Evolutionary conservation across 352 stramenopile genomes (phyloP).

Genomic region (Phytophthora fragariae): DNA sequence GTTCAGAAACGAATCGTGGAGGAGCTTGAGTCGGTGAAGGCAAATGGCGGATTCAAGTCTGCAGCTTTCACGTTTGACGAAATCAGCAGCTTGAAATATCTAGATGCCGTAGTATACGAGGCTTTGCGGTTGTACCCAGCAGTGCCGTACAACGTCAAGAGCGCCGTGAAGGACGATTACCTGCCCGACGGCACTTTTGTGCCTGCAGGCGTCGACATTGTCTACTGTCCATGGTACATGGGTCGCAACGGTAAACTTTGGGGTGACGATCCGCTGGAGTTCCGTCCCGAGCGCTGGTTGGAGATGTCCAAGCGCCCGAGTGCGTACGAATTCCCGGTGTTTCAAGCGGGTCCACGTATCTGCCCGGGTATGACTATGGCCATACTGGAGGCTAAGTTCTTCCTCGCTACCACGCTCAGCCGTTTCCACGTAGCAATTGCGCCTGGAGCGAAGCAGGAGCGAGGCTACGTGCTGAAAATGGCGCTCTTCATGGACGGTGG

Average conservation of each 20-base stretch:
- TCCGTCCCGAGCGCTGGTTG: slow-evolving; percentile 78
- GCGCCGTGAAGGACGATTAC: slow-evolving; percentile 65
- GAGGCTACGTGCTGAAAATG: slow-evolving; percentile 62
- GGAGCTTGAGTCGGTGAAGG: slow-evolving; percentile 41
- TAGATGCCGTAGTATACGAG: slow-evolving; percentile 77
- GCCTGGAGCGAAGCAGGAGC: slow-evolving; percentile 45
- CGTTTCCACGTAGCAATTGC: slow-evolving; percentile 60
- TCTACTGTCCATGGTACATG: slow-evolving; percentile 85
- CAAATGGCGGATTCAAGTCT: not conserved
- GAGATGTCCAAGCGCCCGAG: slow-evolving; percentile 63
- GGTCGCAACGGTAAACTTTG: slow-evolving; percentile 64
- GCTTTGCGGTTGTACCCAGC: slow-evolving; percentile 77
- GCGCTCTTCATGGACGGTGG: slow-evolving; percentile 62
- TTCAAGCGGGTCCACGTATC: slow-evolving; percentile 71
- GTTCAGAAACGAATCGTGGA: slow-evolving; percentile 64
- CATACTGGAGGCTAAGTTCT: slow-evolving; percentile 71
- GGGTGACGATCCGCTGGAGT: slow-evolving; percentile 55
- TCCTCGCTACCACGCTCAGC: slow-evolving; percentile 53
- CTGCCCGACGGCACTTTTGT: slow-evolving; percentile 81
- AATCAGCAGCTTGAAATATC: slow-evolving; percentile 69
- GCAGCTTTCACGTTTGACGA: slow-evolving; percentile 57
- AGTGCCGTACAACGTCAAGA: slow-evolving; percentile 79
- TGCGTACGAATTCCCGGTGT: slow-evolving; percentile 79
- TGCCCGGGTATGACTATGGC: slow-evolving; percentile 83
- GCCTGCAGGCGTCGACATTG: slow-evolving; percentile 60